Conservation (phyloP, 495 filamentous ascomycete species). For the Parathielavia appendiculata region DNA sequence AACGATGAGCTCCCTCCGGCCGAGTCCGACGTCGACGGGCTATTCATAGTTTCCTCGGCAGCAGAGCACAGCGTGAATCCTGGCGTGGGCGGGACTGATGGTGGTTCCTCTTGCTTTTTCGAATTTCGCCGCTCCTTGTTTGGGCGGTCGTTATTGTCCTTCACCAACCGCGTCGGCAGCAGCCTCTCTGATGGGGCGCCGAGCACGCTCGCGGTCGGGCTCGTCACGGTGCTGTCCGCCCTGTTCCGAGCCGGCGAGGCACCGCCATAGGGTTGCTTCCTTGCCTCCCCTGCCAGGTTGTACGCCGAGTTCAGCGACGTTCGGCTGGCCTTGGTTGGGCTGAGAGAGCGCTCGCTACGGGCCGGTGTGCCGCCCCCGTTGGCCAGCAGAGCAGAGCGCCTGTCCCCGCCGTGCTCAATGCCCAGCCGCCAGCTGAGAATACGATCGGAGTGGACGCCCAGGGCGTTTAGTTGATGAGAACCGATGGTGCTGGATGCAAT, state of each 20-base stretch:
- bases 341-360: conserved; percentile 45
- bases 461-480: conserved; percentile 42
- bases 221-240: conserved; percentile 22
- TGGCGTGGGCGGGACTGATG: conserved; percentile 31
- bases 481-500: conserved; percentile 19
- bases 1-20: conserved; percentile 29
- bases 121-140: conserved; percentile 12
- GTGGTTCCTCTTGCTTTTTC: conserved; percentile 16
- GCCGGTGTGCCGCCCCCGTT: conserved; percentile 30
- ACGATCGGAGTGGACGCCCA: conserved; percentile 58
- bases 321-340: conserved; percentile 41
- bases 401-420: conserved; percentile 44
- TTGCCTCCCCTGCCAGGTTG: conserved; percentile 39
- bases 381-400: conserved; percentile 29
- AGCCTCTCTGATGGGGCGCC: conserved; percentile 17
- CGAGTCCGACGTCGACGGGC: conserved; percentile 24
- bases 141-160: neutral
- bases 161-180: conserved; percentile 9
- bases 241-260: conserved; percentile 23
- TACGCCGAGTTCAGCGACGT: conserved; percentile 32
- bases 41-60: conserved; percentile 27
- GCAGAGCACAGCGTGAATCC: conserved; percentile 39
- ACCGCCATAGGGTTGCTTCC: conserved; percentile 38
- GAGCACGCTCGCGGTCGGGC: conserved; percentile 29
- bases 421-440: conserved; percentile 90